Base-by-base conservation (phyloP, 2,329 filamentous ascomycete species). In the Colletotrichum higginsianum region DNA sequence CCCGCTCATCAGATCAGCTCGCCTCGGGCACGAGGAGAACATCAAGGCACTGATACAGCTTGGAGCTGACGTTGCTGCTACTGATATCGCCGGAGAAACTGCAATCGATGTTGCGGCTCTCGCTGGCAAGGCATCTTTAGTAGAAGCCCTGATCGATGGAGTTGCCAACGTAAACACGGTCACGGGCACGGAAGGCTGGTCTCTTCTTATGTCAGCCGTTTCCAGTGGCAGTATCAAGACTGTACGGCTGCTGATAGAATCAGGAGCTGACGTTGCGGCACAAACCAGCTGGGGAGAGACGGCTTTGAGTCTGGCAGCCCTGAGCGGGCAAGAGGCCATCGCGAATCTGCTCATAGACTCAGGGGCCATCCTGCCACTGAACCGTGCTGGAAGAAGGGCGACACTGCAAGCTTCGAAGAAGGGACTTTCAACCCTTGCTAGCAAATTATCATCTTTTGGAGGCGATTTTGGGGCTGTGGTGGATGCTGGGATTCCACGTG, bases 1-100 rank as follows among this genome's bases (percentile, higher is more conserved):
- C 16, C 21, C 61, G 15, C 46, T 63, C 13, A 47, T 63, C 46
- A 50, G 42, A 21, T 49, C 61, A 26, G 42, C 46, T 40, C 26
- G 42, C 15, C 42, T 35, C 35, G 42, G 46, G 26, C 42, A 50
- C 18, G 46, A 13, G 16, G 46, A 44, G 23, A 52, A 40, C 61
- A 52, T 42, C 30, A 18, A 12, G 46, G 16, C 16, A 47, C 46
- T 47, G 46, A 18, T 47, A 47, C 46, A 18, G 15, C 46, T 47
- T 47, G 46, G 46, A 5, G 46, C 46, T 18, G 18, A n/a, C 16
- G 46, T 47, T 18, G 15, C 46, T 47, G 46, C 46, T 47, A 47
- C 46, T 18, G 46, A 47, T 47, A 47, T 47, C 46, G 46, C 46
- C 15, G 46, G 46, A 15, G 46, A 47, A 47, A n/a, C 46, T 18